Evolutionary conservation across 495 filamentous ascomycete species (phyloP), one percentile per base, ranked within the genome.

Genomic region (Aspergillus campestris): DNA sequence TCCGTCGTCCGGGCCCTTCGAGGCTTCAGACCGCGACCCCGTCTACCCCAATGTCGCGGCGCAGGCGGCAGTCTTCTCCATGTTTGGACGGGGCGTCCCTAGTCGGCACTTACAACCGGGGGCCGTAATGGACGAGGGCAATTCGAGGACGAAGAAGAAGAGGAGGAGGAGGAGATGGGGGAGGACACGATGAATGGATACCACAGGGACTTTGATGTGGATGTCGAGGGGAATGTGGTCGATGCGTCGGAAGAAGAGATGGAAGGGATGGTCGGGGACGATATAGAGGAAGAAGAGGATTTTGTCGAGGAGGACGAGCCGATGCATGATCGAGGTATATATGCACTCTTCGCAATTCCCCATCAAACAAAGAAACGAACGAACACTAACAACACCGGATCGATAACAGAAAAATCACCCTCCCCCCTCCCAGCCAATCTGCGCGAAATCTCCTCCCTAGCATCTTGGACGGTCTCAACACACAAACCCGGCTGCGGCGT

Each of bases 381-480:
- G n/a, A 30, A 31, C 1, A 44, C 41, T 24, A 18, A 15, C 31
- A 45, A 38, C 27, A 34, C 18, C 18, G 18, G 18, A 24, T 24
- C 18, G 28, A 12, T 31, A 12, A 33, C 29, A 51, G 39, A 48
- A 15, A 51, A 51, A 45, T 49, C 70, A 0, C 58, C 61, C 9
- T 64, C 69, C 8, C 70, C 70, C 2, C 48, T 70, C 7, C 68
- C 70, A 0, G 55, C 55, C 2, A 69, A 71, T 38, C 74, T 94
- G 40, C 89, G 89, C 59, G 91, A 96, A 58, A 96, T 97, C 66
- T 91, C 87, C 52, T 89, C 90, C 45, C 81, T 98, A 32, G 92
- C 91, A 15, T 88, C 85, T 40, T 96, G 92, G 79, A 91, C 87
- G 10, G 89, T 96, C 48, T 86, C 81, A 49, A 90, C 86, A 50